A percentile compares a stretch with the other conserved stretches of the same genome.
These are phyloP conservation scores for Thalassiosira mediterranea DNA, from an alignment of 352 stramenopile species.

Conservation along the genomic window DNA sequence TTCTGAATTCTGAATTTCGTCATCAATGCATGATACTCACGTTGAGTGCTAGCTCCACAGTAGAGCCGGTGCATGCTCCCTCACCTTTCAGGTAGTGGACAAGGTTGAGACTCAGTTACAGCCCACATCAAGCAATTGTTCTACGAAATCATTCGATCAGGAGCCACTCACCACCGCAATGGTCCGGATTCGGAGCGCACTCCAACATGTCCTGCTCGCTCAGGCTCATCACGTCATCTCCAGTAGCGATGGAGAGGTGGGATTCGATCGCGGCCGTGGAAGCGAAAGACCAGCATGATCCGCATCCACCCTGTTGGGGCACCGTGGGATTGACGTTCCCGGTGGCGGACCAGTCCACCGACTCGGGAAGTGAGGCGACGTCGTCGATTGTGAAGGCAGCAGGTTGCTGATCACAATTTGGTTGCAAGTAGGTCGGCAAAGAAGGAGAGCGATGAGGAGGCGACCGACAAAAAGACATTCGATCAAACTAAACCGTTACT, in stretches of 20 bases:
- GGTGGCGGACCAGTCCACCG: constrained; percentile 77
- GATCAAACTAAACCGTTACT: too few relatives aligned
- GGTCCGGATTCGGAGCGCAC: constrained; percentile 77
- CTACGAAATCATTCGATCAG: constrained; percentile 1
- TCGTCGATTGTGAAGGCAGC: constrained; percentile 52
- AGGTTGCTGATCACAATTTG: constrained; percentile 16
- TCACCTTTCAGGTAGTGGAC: constrained; percentile 17
- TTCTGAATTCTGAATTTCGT: too few relatives aligned
- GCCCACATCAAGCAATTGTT: too few relatives aligned
- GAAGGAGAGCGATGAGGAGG: not conserved
- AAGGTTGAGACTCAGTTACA: too few relatives aligned
- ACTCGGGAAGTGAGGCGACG: constrained; percentile 55
- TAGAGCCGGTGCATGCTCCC: constrained; percentile 79
- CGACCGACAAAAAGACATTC: not conserved
- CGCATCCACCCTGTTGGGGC: constrained; percentile 83
- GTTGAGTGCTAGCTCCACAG: constrained; percentile 68
- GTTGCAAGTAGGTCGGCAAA: too few relatives aligned
- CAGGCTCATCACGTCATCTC: constrained; percentile 62
- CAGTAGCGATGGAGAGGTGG: constrained; percentile 78
- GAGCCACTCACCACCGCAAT: constrained; percentile 77
- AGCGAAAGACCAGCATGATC: constrained; percentile 85
- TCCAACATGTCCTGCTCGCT: constrained; percentile 78
- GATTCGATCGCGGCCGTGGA: constrained; percentile 74
- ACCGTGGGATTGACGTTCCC: constrained; percentile 69
- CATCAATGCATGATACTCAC: too few relatives aligned